A percentile compares a stretch with the other conserved stretches of the same genome.
These are phyloP conservation scores for Pelagophyceae sp. DNA, from an alignment of 352 stramenopile species.

Conservation along the genomic window DNA sequence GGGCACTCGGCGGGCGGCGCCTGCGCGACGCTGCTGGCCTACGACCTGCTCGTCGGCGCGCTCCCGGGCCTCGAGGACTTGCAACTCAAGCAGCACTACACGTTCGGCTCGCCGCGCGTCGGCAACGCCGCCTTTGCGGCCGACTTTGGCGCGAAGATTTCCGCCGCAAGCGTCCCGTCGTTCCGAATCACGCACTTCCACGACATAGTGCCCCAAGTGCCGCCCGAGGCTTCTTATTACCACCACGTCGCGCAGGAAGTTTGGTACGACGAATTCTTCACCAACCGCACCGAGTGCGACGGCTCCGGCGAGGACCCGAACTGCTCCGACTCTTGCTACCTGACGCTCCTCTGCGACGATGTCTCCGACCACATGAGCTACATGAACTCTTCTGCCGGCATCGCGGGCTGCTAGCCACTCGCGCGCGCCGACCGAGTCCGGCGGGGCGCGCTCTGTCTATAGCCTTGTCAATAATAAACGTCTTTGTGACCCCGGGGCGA, in stretches of 20 bases:
- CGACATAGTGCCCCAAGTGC: slow-evolving; percentile 34
- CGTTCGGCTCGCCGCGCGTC: slow-evolving; percentile 4
- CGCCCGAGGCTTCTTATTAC: slow-evolving; percentile 27
- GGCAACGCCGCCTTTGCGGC: neutral
- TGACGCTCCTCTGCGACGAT: neutral
- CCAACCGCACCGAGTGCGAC: slow-evolving; percentile 22
- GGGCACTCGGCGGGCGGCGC: slow-evolving; percentile 22
- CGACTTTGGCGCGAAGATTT: neutral
- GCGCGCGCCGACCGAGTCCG: too few relatives aligned
- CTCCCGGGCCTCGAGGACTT: neutral
- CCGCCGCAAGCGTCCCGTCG: neutral
- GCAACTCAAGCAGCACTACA: neutral
- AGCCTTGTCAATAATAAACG: too few relatives aligned
- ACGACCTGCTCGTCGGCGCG: neutral
- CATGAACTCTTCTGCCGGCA: slow-evolving; percentile 11
- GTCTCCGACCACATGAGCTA: slow-evolving; percentile 24
- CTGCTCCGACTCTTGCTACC: slow-evolving; percentile 6
- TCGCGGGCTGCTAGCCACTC: neutral
- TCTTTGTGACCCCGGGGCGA: too few relatives aligned
- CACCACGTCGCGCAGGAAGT: slow-evolving; percentile 28
- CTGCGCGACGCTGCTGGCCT: slow-evolving; percentile 5
- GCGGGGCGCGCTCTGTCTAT: too few relatives aligned
- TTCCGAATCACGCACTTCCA: slow-evolving; percentile 27
- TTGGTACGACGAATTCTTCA: slow-evolving; percentile 24
- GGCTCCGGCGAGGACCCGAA: slow-evolving; percentile 23